Conservation (phyloP, 2,329 filamentous ascomycete species). For the Purpureocillium lavendulum region DNA sequence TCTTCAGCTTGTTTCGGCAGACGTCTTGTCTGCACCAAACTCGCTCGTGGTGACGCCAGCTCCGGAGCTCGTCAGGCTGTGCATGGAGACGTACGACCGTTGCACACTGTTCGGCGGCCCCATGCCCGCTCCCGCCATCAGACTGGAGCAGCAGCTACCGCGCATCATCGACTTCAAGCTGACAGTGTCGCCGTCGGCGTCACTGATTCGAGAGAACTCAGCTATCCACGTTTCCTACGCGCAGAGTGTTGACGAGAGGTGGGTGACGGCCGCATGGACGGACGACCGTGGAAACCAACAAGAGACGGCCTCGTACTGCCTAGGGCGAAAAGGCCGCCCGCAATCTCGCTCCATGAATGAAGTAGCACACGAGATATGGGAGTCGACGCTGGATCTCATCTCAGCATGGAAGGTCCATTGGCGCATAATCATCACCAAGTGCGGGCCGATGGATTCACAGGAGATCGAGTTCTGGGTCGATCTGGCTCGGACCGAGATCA, state of each 20-base stretch:
- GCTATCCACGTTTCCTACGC: constrained; percentile 76
- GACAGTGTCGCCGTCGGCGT: constrained; percentile 56
- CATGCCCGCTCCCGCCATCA: constrained; percentile 60
- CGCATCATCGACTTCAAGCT: constrained; percentile 70
- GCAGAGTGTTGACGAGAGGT: constrained; percentile 64
- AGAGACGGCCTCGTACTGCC: constrained; percentile 64
- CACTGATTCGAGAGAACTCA: constrained; percentile 69
- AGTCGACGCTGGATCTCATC: constrained; percentile 66
- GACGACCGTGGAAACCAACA: constrained; percentile 69
- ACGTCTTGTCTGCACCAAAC: constrained; percentile 55
- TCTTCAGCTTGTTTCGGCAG: constrained; percentile 65
- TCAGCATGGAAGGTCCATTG: constrained; percentile 63
- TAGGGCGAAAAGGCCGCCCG: constrained; percentile 49
- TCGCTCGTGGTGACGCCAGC: constrained; percentile 55
- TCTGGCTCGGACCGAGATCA: constrained; percentile 42
- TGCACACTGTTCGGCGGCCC: constrained; percentile 51
- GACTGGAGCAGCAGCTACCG: constrained; percentile 62
- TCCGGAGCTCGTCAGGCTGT: constrained; percentile 51
- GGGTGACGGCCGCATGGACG: constrained; percentile 75
- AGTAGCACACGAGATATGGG: constrained; percentile 70
- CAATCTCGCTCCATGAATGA: constrained; percentile 48
- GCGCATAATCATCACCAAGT: constrained; percentile 69
- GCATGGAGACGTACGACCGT: constrained; percentile 70
- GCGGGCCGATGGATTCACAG: constrained; percentile 56
- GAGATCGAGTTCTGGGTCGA: constrained; percentile 55